Conservation (phyloP, 2,329 filamentous ascomycete genomes). For the Penicillium hesseltinei region DNA sequence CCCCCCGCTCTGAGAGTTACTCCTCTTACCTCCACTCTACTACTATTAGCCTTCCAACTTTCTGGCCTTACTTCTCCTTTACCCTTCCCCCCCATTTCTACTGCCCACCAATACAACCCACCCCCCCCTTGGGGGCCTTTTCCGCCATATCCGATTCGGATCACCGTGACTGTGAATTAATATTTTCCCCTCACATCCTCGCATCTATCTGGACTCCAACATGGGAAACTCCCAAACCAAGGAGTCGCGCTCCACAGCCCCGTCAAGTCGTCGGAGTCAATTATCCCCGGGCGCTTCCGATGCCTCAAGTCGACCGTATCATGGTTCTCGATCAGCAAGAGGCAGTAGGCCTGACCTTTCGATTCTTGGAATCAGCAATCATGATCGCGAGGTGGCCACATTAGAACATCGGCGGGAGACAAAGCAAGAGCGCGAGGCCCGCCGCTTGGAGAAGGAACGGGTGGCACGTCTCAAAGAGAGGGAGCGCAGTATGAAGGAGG, state of each 20-base stretch:
- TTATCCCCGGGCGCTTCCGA: conserved; percentile 32
- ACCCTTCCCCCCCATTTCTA: not conserved
- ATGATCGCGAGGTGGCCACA: conserved; percentile 51
- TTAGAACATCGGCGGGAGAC: conserved; percentile 73
- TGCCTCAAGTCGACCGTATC: conserved; percentile 31
- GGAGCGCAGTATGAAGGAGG: conserved; percentile 84
- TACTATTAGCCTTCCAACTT: not conserved
- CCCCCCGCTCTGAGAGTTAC: conserved; percentile 11
- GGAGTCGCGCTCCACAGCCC: conserved; percentile 40
- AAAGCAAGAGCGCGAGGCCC: conserved; percentile 84
- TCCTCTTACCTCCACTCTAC: conserved; percentile 11
- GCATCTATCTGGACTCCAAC: conserved; percentile 3
- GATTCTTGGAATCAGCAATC: conserved; percentile 55
- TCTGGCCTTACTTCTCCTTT: not conserved
- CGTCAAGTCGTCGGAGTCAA: conserved; percentile 31
- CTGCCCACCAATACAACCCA: not conserved
- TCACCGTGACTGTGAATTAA: conserved; percentile 4
- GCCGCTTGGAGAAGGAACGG: conserved; percentile 79
- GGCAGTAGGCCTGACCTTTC: conserved; percentile 59
- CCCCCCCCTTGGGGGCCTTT: conserved; percentile 15
- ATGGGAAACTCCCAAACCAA: conserved; percentile 51
- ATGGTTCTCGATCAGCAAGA: conserved; percentile 48
- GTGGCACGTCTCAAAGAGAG: conserved; percentile 74
- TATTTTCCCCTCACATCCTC: not conserved
- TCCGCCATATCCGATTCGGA: conserved; percentile 8